Percentiles rank a stretch among this genome's conserved stretches.
Evolutionary conservation across 176 grass and related monocot genomes (phyloP).

Genomic region (Oryza glaberrima): DNA sequence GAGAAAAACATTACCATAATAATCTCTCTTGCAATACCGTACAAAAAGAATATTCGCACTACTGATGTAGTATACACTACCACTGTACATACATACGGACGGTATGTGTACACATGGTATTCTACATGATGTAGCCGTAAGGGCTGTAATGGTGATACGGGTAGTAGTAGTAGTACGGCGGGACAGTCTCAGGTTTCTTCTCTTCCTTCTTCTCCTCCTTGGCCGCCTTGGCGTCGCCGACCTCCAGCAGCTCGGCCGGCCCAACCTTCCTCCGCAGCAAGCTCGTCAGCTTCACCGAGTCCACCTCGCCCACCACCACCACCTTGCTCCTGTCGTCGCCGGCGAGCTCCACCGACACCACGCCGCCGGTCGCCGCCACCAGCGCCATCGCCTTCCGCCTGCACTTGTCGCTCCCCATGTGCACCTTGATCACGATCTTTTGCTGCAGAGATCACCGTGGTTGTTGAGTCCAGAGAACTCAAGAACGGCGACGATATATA

Average conservation of each 20-base stretch:
- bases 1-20: no score
- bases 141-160: neutral
- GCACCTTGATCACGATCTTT: constrained; percentile 67
- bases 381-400: constrained; percentile 61
- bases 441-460: constrained; percentile 8
- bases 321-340: constrained; percentile 37
- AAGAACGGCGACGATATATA: no score
- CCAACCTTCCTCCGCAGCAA: constrained; percentile 48
- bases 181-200: no score
- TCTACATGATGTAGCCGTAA: neutral
- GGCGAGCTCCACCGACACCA: constrained; percentile 45
- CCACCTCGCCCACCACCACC: constrained; percentile 27
- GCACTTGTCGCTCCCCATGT: constrained; percentile 50
- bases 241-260: constrained; percentile 18
- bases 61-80: no score
- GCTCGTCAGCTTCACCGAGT: constrained; percentile 50
- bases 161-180: neutral
- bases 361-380: constrained; percentile 45
- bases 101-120: no score
- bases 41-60: no score
- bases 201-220: constrained; percentile 6
- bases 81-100: no score
- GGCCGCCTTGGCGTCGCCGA: constrained; percentile 25
- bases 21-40: no score
- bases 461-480: no score